Percentiles rank a stretch among this genome's conserved stretches.
phyloP scores from a whole-genome alignment of 2,329 filamentous ascomycete genomes.

The Setomelanomma holmii region DNA sequence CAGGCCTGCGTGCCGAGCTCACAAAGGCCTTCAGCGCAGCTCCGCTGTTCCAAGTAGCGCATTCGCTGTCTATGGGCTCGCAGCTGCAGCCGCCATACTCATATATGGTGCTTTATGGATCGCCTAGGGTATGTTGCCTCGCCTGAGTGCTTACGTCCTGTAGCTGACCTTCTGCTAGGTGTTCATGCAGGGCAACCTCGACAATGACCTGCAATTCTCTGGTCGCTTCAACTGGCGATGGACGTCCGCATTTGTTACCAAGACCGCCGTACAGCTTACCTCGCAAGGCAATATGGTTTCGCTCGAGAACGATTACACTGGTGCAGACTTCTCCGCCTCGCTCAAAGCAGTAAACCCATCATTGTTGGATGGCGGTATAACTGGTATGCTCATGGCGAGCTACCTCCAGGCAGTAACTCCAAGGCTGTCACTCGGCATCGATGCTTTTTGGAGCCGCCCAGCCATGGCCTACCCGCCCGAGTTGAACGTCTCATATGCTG shows the following conservation, averaged over 20 bases:
- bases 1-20: slow-evolving; percentile 91
- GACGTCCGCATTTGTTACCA: slow-evolving; percentile 80
- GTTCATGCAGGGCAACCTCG: slow-evolving; percentile 93
- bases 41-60: slow-evolving; percentile 95
- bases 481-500: slow-evolving; percentile 86
- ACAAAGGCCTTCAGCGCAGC: slow-evolving; percentile 95
- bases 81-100: slow-evolving; percentile 93
- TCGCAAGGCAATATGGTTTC: slow-evolving; percentile 89
- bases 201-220: slow-evolving; percentile 87
- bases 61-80: slow-evolving; percentile 91
- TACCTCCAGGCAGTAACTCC: slow-evolving; percentile 94
- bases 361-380: slow-evolving; percentile 86
- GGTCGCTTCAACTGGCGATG: slow-evolving; percentile 94
- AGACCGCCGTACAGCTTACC: slow-evolving; percentile 85
- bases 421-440: slow-evolving; percentile 83
- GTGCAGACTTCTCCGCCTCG: slow-evolving; percentile 89
- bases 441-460: slow-evolving; percentile 91
- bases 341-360: slow-evolving; percentile 97
- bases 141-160: slow-evolving; percentile 2
- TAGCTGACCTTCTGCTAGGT: slow-evolving; percentile 62
- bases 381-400: slow-evolving; percentile 93
- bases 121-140: slow-evolving; percentile 74
- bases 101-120: slow-evolving; percentile 93
- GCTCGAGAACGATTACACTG: slow-evolving; percentile 94
- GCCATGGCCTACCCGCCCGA: slow-evolving; percentile 88